Base-by-base conservation (phyloP, 306 rosid genomes). In the Rosa lucieae region DNA sequence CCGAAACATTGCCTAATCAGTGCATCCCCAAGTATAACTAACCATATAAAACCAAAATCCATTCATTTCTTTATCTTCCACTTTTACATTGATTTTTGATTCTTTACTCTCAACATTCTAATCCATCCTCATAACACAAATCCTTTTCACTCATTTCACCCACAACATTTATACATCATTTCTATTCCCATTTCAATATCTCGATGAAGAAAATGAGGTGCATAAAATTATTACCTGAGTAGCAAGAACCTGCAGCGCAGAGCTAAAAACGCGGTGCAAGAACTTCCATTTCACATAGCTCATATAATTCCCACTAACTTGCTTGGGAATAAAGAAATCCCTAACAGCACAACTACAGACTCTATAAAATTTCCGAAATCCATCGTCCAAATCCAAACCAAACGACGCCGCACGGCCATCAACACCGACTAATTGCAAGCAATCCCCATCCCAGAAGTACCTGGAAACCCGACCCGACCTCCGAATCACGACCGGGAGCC, bases 251-350 rank as follows among this genome's bases (percentile, higher is more conserved):
- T 94, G 98, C 21, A 92, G 92, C 1, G 98, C 93, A 3, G 97
- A 94, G 66, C 98, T 92, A 71, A 94, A 94, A 94, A 92, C 89
- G 29, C 98, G 92, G 81, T 94, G 98, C 82, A 92, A 72, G 55
- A 92, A 84, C 85, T 94, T 94, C 98, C 98, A 94, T 74, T 85
- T 92, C 12, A 94, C 97, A 80, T 85, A 94, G 56, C 82, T 84
- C 82, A 89, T 52, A 35, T 92, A 94, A 82, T 77, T 84, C 73
- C 55, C 88, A 35, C 80, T 84, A 6, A 90, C 97, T 14, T 87
- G 85, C 75, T 87, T 89, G 0, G 97, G 98, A 75, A 94, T 86
- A 20, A 94, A 86, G 68, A 94, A 90, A 70, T 83, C 87, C 73
- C 86, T 82, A 48, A 92, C 82, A 55, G 78, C 72, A 61, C 73